Evolutionary conservation across 2,329 filamentous ascomycete species (phyloP).

Genomic region (Cercospora brassicicola): DNA sequence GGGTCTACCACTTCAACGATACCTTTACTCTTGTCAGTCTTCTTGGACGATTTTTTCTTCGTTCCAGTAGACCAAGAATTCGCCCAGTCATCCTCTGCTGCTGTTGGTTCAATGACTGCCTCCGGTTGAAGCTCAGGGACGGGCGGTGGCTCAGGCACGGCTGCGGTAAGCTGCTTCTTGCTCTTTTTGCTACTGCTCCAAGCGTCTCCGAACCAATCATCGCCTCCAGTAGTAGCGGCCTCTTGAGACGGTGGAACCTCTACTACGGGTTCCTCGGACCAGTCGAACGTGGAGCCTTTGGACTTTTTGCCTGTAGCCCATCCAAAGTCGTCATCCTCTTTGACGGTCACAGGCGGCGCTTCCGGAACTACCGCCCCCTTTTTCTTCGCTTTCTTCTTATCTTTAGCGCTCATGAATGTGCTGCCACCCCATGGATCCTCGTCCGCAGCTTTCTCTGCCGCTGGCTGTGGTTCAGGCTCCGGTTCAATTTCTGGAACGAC

Average conservation of each 20-base stretch:
- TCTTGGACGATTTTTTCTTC: constrained; percentile 55
- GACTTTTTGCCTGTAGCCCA: constrained; percentile 36
- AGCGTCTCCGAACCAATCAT: constrained; percentile 58
- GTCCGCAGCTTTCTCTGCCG: constrained; percentile 41
- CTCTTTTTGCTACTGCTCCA: constrained; percentile 54
- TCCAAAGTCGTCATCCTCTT: constrained; percentile 16
- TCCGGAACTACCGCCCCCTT: constrained; percentile 42
- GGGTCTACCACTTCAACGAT: constrained; percentile 42
- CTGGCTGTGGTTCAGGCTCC: constrained; percentile 41
- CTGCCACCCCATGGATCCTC: constrained; percentile 39
- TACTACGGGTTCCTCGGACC: constrained; percentile 30
- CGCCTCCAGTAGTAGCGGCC: constrained; percentile 41
- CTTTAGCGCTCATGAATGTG: constrained; percentile 40
- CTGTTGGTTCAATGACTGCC: constrained; percentile 52
- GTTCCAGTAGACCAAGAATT: constrained; percentile 59
- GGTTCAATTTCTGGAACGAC: constrained; percentile 40
- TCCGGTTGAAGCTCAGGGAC: constrained; percentile 41
- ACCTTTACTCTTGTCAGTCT: constrained; percentile 46
- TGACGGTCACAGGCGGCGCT: constrained; percentile 27
- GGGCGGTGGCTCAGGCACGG: constrained; percentile 24
- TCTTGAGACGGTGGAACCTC: constrained; percentile 28
- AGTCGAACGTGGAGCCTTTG: constrained; percentile 40
- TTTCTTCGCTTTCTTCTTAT: constrained; percentile 53
- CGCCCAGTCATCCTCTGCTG: constrained; percentile 50
- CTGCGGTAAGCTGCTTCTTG: constrained; percentile 42